Evolutionary conservation across 192 early-diverging fungal genomes (phyloP).

Genomic region (Rhizophagus clarus): DNA sequence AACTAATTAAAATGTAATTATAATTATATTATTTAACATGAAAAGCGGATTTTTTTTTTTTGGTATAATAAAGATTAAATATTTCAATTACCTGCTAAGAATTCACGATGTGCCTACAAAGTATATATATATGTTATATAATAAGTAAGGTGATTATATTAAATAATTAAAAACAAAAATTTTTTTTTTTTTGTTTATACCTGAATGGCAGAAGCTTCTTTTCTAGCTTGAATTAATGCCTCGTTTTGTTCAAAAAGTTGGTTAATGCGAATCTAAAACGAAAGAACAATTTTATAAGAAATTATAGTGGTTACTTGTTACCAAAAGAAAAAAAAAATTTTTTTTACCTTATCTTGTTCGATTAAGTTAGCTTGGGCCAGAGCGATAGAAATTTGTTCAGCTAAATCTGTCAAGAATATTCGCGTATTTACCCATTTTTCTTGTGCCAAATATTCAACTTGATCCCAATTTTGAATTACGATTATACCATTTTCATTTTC

Average conservation of each 20-base stretch:
- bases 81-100: constrained; percentile 14
- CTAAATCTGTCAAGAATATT: constrained; percentile 2
- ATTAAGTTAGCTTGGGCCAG: constrained; percentile 12
- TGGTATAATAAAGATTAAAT: neutral
- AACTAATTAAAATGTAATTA: neutral
- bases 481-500: constrained; percentile 9
- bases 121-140: neutral
- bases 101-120: constrained; percentile 20
- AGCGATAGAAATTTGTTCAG: constrained; percentile 27
- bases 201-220: constrained; percentile 25
- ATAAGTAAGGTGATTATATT: no score
- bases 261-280: neutral
- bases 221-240: constrained; percentile 14
- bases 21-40: neutral
- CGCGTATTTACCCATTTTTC: constrained; percentile 11
- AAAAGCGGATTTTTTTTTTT: neutral
- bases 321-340: neutral
- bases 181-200: neutral
- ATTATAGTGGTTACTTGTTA: no score
- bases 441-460: neutral
- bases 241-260: constrained; percentile 25
- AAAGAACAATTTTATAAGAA: neutral
- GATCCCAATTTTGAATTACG: neutral
- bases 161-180: neutral
- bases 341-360: constrained; percentile 17